phyloP scores from a whole-genome alignment of 2,329 filamentous ascomycete species.

The Macroventuria anomochaeta region DNA sequence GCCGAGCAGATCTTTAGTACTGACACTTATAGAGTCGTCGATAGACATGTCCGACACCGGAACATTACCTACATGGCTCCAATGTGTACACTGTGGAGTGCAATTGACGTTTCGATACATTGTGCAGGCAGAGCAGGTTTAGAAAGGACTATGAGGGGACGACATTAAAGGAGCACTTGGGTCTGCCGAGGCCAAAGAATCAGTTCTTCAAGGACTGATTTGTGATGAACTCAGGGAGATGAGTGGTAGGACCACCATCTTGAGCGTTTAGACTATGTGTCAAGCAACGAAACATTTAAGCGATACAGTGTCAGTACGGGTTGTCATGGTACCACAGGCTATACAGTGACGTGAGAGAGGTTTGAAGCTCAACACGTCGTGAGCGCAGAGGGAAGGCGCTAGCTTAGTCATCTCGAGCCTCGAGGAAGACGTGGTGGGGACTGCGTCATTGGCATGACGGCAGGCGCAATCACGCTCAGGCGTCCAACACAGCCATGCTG shows the following conservation, averaged over 20 bases:
- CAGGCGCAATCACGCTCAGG: conserved; percentile 6
- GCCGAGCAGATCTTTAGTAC: too few species aligned
- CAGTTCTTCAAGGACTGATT: conserved; percentile 41
- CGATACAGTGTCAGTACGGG: too few species aligned
- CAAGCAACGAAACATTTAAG: too few species aligned
- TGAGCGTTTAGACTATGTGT: too few species aligned
- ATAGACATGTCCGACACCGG: neutral
- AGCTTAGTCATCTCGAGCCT: neutral
- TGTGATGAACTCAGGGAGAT: too few species aligned
- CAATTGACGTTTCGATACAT: neutral
- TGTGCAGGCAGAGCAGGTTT: too few species aligned
- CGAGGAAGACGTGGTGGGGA: neutral
- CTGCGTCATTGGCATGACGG: conserved; percentile 7
- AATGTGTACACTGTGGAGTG: conserved; percentile 5
- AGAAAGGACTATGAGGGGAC: conserved; percentile 59
- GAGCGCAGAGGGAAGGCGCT: neutral
- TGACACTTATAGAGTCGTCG: neutral
- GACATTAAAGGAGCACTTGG: conserved; percentile 62
- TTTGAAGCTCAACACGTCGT: neutral
- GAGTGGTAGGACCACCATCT: too few species aligned
- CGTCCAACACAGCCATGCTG: neutral
- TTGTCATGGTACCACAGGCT: too few species aligned
- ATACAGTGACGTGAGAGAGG: neutral
- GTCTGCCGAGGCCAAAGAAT: conserved; percentile 57
- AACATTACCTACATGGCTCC: neutral